Evolutionary conservation across 2,329 filamentous ascomycete species (phyloP).

Genomic region (Fusarium abutilonis): DNA sequence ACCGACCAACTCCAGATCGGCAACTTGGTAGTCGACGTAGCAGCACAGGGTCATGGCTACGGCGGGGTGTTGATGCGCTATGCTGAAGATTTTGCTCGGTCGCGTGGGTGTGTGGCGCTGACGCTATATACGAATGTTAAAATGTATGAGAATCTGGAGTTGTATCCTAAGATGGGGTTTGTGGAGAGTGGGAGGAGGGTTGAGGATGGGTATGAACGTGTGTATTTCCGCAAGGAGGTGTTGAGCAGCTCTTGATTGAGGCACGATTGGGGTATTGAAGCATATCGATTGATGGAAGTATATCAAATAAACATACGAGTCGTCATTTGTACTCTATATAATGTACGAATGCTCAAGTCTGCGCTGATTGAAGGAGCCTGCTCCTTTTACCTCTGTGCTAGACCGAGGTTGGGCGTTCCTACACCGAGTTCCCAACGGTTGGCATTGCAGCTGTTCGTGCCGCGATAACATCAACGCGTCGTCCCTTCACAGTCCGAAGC

Average conservation of each 20-base stretch:
- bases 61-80: constrained; percentile 48
- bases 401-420: too few relatives aligned
- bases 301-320: too few relatives aligned
- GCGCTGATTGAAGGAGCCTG: too few relatives aligned
- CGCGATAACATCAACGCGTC: too few relatives aligned
- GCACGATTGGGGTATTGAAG: too few relatives aligned
- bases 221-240: constrained; percentile 50
- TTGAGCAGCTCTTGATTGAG: constrained; percentile 38
- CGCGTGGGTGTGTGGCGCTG: constrained; percentile 35
- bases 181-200: constrained; percentile 44
- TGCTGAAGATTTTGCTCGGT: constrained; percentile 44
- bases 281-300: too few relatives aligned
- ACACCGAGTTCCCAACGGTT: too few relatives aligned
- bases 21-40: constrained; percentile 46
- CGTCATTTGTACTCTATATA: too few relatives aligned
- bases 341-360: too few relatives aligned
- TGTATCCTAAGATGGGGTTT: constrained; percentile 49
- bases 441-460: too few relatives aligned
- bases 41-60: constrained; percentile 48
- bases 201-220: constrained; percentile 49
- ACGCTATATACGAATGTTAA: constrained; percentile 50
- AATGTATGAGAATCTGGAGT: constrained; percentile 49
- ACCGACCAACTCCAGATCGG: constrained; percentile 40
- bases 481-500: too few relatives aligned
- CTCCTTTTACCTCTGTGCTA: too few relatives aligned